A percentile compares a stretch with the other conserved stretches of the same genome.
phyloP scores from a whole-genome alignment of 1,139 yeast genomes.

The Magnusiomyces fungicola region DNA sequence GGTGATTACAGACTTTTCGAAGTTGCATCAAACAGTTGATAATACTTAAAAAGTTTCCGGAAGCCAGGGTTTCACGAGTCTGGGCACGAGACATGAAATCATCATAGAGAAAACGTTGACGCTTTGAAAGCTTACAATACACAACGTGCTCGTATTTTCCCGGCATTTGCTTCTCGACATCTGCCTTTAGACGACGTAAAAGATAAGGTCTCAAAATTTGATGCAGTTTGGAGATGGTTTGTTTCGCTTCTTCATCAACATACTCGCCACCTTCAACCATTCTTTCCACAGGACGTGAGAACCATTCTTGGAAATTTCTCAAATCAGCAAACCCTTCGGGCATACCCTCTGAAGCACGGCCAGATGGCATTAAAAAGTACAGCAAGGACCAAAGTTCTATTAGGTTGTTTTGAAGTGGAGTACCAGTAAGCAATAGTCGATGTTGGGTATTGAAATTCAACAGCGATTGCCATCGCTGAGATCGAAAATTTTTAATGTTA shows the following conservation, averaged over 20 bases:
- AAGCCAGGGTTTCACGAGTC: constrained; percentile 85
- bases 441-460: constrained; percentile 89
- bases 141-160: constrained; percentile 93
- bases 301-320: constrained; percentile 97
- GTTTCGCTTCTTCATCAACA: constrained; percentile 58
- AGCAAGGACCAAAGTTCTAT: constrained; percentile 92
- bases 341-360: constrained; percentile 57
- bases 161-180: constrained; percentile 99
- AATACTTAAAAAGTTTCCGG: constrained; percentile 91
- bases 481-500: constrained; percentile 90
- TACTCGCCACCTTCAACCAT: constrained; percentile 72
- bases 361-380: constrained; percentile 92
- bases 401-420: constrained; percentile 86
- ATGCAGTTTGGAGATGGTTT: constrained; percentile 83
- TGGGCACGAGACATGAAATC: constrained; percentile 97
- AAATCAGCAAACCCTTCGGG: constrained; percentile 96
- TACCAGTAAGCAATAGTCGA: constrained; percentile 85
- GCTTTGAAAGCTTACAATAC: constrained; percentile 82
- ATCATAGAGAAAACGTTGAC: constrained; percentile 88
- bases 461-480: constrained; percentile 95
- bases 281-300: constrained; percentile 91
- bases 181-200: constrained; percentile 84
- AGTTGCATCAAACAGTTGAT: constrained; percentile 97
- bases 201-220: constrained; percentile 90
- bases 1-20: constrained; percentile 96